Percentiles rank a stretch among this genome's conserved stretches.
Conservation (phyloP, 257 asterid species). For the Perilla frutescens region DNA sequence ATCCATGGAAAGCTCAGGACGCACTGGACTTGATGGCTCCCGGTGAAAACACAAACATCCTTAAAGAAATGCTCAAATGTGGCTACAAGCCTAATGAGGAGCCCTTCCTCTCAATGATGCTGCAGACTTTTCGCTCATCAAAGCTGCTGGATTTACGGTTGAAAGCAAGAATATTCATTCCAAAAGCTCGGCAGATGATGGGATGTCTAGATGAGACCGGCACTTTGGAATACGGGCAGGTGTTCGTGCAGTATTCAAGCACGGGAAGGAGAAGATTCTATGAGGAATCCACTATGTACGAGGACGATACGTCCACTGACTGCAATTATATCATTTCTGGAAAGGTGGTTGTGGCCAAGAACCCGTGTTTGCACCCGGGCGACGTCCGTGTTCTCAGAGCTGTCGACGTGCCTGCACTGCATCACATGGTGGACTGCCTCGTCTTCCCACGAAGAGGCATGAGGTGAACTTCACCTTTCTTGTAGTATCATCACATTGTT, state of each 20-base stretch:
- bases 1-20: conserved; percentile 71
- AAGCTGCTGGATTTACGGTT: conserved; percentile 73
- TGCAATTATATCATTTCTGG: conserved; percentile 42
- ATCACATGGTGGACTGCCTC: conserved; percentile 92
- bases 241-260: conserved; percentile 71
- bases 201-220: conserved; percentile 92
- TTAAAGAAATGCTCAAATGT: conserved; percentile 83
- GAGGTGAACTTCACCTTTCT: conserved; percentile 47
- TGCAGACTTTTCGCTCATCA: conserved; percentile 70
- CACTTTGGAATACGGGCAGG: conserved; percentile 80
- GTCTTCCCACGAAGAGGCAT: conserved; percentile 80
- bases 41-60: conserved; percentile 76
- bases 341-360: conserved; percentile 79
- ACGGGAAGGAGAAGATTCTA: conserved; percentile 42
- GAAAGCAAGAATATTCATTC: conserved; percentile 70
- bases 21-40: conserved; percentile 86
- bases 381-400: conserved; percentile 83
- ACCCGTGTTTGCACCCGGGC: conserved; percentile 97
- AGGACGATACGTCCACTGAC: conserved; percentile 31
- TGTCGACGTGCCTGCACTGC: conserved; percentile 57
- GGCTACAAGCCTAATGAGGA: conserved; percentile 83
- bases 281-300: conserved; percentile 32
- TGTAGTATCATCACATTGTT: not conserved
- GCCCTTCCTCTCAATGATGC: conserved; percentile 92
- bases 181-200: conserved; percentile 79